phyloP scores from a whole-genome alignment of 1,284 basidiomycete species.

The Trichosporon coremiiforme region DNA sequence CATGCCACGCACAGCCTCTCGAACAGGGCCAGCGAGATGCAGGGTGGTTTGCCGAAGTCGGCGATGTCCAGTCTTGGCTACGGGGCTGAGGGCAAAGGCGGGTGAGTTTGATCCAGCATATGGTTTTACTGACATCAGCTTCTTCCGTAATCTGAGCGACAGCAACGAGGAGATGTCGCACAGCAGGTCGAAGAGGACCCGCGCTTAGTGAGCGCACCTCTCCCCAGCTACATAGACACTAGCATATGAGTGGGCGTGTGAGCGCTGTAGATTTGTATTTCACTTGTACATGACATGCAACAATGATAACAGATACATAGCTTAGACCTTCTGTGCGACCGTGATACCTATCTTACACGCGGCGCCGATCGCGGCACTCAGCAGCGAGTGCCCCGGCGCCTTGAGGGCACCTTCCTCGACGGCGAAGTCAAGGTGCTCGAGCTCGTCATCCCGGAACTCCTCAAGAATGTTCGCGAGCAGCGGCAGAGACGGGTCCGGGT shows the following conservation, averaged over 20 bases:
- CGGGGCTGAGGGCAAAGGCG: not conserved
- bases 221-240: not conserved
- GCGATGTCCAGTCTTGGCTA: not conserved
- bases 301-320: conserved; percentile 5
- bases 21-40: not conserved
- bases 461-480: conserved; percentile 72
- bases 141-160: conserved; percentile 4
- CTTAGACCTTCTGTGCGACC: conserved; percentile 76
- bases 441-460: conserved; percentile 92
- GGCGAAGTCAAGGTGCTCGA: conserved; percentile 90
- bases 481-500: conserved; percentile 72
- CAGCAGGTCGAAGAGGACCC: conserved; percentile 14
- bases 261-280: conserved; percentile 5
- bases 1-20: not conserved
- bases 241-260: not conserved
- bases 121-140: not conserved
- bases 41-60: not conserved
- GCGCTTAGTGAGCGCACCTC: conserved; percentile 12
- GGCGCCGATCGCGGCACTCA: conserved; percentile 78
- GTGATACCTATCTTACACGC: conserved; percentile 90
- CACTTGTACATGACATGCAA: conserved; percentile 18
- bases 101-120: not conserved
- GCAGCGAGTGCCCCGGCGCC: conserved; percentile 85
- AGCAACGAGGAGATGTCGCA: not conserved
- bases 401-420: conserved; percentile 86